Base-by-base conservation (phyloP, 345 rosid species). In the Gynandropsis gynandra region DNA sequence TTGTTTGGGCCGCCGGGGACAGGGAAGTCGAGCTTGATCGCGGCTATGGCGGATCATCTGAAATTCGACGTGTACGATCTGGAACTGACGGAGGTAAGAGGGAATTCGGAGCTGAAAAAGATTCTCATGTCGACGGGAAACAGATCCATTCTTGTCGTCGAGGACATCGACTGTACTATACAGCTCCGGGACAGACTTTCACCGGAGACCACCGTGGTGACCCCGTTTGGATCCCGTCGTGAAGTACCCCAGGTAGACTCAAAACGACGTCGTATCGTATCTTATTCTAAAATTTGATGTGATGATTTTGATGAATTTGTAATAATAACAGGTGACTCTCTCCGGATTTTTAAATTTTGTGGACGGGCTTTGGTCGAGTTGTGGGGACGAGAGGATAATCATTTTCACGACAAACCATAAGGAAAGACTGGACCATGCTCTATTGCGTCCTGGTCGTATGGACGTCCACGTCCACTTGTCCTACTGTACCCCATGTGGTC, bases 391-490 rank as follows among this genome's bases (percentile, higher is more conserved):
- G 59, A 62, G 77, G 73, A 65, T 76, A 34, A 56, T 68, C 2
- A 61, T 76, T 10, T 73, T 76, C 72, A 76, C 81, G 8, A 76
- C 78, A 1, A 76, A 76, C 36, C 62, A 55, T 40, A 73, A 39
- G 18, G 81, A 76, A 20, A 46, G 60, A 9, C 53, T 76, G 1
- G 81, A 73, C 24, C 70, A 73, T 8, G 75, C 81, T 0, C 38
- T 74, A 53, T 43, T 71, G n/a, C 58, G 79, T 60, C 61, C 75
- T 0, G 79, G 79, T 0, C 79, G 71, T 0, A 74, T 74, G 76
- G 79, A 74, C 42, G 42, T 48, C 58, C 79, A 74, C 56, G 61
- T 74, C 29, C 20, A 50, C 50, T 31, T 74, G 16, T 63, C 71
- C 1, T 74, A 74, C 10, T 70, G 79, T 58, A 70, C 79, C 16